phyloP scores from a whole-genome alignment of 2,329 filamentous ascomycete species.

The Colletotrichum shisoi region DNA sequence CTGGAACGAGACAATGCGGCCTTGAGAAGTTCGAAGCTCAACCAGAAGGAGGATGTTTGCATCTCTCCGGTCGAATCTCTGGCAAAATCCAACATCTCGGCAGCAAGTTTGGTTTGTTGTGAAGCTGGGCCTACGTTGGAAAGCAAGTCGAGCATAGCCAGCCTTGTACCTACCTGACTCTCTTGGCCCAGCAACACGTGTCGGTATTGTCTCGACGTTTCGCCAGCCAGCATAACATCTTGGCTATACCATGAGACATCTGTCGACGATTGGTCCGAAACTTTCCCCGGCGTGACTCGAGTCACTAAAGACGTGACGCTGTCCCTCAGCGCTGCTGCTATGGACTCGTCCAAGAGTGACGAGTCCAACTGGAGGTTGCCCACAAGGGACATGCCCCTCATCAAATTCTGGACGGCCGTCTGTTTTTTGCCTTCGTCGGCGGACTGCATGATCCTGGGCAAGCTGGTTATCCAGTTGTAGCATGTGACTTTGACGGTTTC shows the following conservation, averaged over 20 bases:
- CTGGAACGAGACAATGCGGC: constrained; percentile 60
- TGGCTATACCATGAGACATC: constrained; percentile 46
- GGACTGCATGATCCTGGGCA: constrained; percentile 83
- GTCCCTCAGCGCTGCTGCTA: constrained; percentile 76
- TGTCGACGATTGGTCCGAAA: constrained; percentile 47
- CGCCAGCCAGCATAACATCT: constrained; percentile 42
- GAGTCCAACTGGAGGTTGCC: constrained; percentile 70
- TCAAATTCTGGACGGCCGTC: constrained; percentile 76
- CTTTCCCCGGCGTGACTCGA: constrained; percentile 45
- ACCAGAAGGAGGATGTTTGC: constrained; percentile 79
- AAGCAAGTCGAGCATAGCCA: constrained; percentile 66
- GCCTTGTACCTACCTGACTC: constrained; percentile 70
- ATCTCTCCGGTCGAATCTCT: constrained; percentile 65
- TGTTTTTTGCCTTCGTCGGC: constrained; percentile 82
- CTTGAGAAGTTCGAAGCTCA: constrained; percentile 76
- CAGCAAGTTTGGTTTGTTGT: constrained; percentile 67
- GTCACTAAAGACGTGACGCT: constrained; percentile 65
- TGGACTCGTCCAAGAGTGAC: constrained; percentile 69
- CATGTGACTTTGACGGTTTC: constrained; percentile 74
- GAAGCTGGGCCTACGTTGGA: constrained; percentile 64
- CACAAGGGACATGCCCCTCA: constrained; percentile 73
- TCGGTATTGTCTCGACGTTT: constrained; percentile 56
- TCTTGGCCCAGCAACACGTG: constrained; percentile 70
- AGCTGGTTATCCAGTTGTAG: constrained; percentile 80
- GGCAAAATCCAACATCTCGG: constrained; percentile 70